Evolutionary conservation across 23 red algal species (phyloP).

Genomic region (Chondrus crispus): DNA sequence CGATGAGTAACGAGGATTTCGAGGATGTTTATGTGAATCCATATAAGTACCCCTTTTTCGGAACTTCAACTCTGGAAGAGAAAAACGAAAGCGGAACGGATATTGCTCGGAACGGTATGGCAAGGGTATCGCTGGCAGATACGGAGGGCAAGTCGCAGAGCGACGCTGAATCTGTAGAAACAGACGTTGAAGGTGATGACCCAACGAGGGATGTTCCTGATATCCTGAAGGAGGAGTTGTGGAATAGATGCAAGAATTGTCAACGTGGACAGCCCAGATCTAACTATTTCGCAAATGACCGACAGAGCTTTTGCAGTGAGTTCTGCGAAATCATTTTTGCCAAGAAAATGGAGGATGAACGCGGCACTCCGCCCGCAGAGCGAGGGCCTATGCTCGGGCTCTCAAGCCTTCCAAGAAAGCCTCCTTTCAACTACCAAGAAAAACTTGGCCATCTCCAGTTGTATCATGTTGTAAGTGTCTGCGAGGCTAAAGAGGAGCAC

Average conservation of each 20-base stretch:
- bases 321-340: conserved; percentile 31
- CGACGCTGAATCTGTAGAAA: no score
- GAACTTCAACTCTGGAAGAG: no score
- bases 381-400: not conserved
- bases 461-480: conserved; percentile 30
- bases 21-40: no score
- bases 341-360: not conserved
- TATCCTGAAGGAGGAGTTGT: not conserved
- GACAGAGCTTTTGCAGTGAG: conserved; percentile 32
- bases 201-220: no score
- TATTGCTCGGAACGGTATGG: no score
- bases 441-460: conserved; percentile 39
- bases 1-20: no score
- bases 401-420: not conserved
- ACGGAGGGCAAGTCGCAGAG: no score
- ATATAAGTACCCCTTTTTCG: no score
- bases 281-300: not conserved
- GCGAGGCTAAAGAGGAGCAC: conserved; percentile 48
- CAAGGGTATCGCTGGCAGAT: no score
- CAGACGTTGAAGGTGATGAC: no score
- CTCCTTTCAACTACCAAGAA: conserved; percentile 23
- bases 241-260: conserved; percentile 34
- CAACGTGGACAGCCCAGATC: not conserved
- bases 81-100: no score
- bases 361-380: not conserved